Conservation (phyloP, 352 stramenopile species). For the Globisporangium radiosum region DNA sequence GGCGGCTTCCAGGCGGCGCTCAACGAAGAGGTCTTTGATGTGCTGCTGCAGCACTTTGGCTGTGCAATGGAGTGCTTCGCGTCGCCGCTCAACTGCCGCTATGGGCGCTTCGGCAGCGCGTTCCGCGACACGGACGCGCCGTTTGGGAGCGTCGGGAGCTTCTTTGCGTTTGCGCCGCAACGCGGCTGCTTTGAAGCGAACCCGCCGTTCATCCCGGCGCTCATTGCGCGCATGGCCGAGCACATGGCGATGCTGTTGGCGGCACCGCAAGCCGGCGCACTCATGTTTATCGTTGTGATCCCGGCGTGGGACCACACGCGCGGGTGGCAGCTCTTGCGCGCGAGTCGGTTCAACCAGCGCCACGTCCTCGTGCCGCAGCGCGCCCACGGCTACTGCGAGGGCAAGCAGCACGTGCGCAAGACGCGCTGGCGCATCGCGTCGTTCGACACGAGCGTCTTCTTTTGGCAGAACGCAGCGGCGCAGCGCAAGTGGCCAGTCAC, state of each 20-base stretch:
- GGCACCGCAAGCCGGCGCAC: slow-evolving; percentile 33
- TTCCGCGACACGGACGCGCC: slow-evolving; percentile 82
- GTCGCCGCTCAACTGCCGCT: slow-evolving; percentile 92
- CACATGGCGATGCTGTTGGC: slow-evolving; percentile 84
- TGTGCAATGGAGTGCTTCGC: slow-evolving; percentile 93
- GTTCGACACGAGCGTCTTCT: slow-evolving; percentile 95
- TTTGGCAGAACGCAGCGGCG: slow-evolving; percentile 90
- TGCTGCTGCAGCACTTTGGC: slow-evolving; percentile 86
- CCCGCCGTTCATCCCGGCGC: slow-evolving; percentile 90
- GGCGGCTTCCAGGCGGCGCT: slow-evolving; percentile 90
- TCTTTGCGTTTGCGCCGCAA: slow-evolving; percentile 90
- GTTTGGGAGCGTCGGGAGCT: slow-evolving; percentile 91
- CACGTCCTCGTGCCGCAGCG: slow-evolving; percentile 77
- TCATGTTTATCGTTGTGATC: slow-evolving; percentile 92
- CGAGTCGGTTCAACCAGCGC: slow-evolving; percentile 67
- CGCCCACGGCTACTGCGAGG: slow-evolving; percentile 88
- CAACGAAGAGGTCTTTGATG: slow-evolving; percentile 90
- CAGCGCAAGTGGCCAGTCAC: slow-evolving; percentile 63
- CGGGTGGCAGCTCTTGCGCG: slow-evolving; percentile 75
- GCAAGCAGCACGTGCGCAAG: slow-evolving; percentile 87
- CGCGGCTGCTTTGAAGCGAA: slow-evolving; percentile 91
- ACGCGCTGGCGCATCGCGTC: slow-evolving; percentile 88
- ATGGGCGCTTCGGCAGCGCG: slow-evolving; percentile 86
- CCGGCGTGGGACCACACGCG: slow-evolving; percentile 83
- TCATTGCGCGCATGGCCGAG: slow-evolving; percentile 88